Evolutionary conservation across 768 basidiomycete genomes (phyloP), one percentile per base, ranked within the genome.

Genomic region (Cystofilobasidium capitatum): DNA sequence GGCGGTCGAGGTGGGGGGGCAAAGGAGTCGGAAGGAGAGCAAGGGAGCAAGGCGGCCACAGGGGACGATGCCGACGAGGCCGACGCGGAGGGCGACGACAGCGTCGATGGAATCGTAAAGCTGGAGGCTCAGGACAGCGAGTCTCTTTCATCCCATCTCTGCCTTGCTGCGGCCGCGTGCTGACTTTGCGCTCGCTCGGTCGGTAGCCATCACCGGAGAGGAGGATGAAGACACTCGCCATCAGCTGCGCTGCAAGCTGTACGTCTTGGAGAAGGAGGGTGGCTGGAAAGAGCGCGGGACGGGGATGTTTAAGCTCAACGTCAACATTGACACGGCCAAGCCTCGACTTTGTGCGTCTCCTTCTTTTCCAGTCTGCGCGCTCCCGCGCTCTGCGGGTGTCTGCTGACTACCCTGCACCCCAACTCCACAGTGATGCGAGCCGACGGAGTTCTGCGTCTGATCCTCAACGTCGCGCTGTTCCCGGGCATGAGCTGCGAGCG

Each of bases 271-370:
- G 49, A 66, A 70, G 24, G 71, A 70, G 16, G 75, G 75, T 8
- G 69, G 73, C 26, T 79, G 76, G 77, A 77, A 74, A 63, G 79
- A 79, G 65, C 58, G 78, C 39, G 79, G 79, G 2, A 76, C 76
- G 1, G 79, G 79, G 0, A 62, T 72, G 2, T 62, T 79, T 35
- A 76, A 75, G 61, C 58, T 79, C 45, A 78, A 78, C 58, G 75
- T 77, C 20, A 69, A 73, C 54, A 60, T 70, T 35, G 73, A 75
- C 58, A 74, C 73, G 24, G 70, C 61, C 26, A 73, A 73, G 20
- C 72, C 77, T 1, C 75, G 78, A 62, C 69, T 79, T 37, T 74
- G 78, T 79, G 29, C 71, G 77, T 73, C 17, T 13, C 0, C 29
- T 29, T 44, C 14, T 20, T 22, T 29, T 4, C 39, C 45, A 12